Evolutionary conservation across 208 protist species (phyloP), one percentile per base, ranked within the genome.

Genomic region (Trypanosoma theileri): DNA sequence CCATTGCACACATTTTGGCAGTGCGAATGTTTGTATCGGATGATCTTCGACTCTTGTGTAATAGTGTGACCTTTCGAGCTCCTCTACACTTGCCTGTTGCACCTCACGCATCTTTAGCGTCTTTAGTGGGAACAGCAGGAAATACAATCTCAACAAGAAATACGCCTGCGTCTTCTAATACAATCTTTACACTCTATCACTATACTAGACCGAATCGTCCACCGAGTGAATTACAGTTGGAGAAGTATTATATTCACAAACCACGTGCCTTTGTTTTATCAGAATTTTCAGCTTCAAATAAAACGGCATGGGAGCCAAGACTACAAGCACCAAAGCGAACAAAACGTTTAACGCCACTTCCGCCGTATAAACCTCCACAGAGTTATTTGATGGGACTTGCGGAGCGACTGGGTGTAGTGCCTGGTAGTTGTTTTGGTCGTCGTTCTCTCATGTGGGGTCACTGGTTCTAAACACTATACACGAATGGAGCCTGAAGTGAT

Each of bases 381-480:
- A 91, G 80, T 59, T 96, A 96, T 68, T 63, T 94, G 48, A 93
- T 93, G 86, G 91, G 91, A 11, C 76, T 96, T 0, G 88, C 91
- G 13, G 91, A 96, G 70, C 85, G 91, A 9, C 62, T 92, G 44
- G 91, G 80, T 3, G 86, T 96, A 22, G 72, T 84, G 6, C 91
- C 91, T 10, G 91, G 91, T 55, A 81, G 73, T 74, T 76, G 71
- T 52, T 96, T 93, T 77, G 91, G 91, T 44, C 83, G 83, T 22
- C 85, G 91, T 26, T 91, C 84, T 2, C 67, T 87, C 40, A 96
- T 96, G 91, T 96, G 91, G 91, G 91, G 91, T 14, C 81, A 89
- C 65, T 94, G 88, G 88, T 96, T 93, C 66, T 96, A 84, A 68
- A 35, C 28, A 35, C 28, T 35, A 35, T 35, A 8, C n/a, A 50